Percentiles rank a stretch among this genome's conserved stretches.
Evolutionary conservation across 768 basidiomycete genomes (phyloP).

Genomic region (Amanita thiersii): DNA sequence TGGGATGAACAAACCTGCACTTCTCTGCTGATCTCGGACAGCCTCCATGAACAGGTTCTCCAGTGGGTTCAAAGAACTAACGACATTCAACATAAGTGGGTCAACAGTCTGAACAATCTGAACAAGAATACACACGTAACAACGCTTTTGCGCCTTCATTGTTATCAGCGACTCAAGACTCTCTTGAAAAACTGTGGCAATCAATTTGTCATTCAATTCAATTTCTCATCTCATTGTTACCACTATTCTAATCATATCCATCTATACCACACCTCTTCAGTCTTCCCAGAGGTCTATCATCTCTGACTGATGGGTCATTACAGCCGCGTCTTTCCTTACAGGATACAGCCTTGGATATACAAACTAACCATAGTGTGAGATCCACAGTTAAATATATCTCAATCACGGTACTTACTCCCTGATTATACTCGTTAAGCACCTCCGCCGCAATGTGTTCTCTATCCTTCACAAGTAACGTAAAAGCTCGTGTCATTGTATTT

Average conservation of each 20-base stretch:
- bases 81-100: neutral
- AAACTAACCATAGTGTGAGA: too few relatives aligned
- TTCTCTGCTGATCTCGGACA: conserved; percentile 5
- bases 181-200: neutral
- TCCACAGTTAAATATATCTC: conserved; percentile 8
- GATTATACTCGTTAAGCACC: conserved; percentile 79
- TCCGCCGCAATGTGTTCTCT: conserved; percentile 67
- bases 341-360: conserved; percentile 78
- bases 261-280: too few relatives aligned
- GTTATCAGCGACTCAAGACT: neutral
- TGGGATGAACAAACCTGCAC: conserved; percentile 22
- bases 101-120: neutral
- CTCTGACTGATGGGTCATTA: conserved; percentile 84
- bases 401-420: conserved; percentile 66
- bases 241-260: too few relatives aligned
- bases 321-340: conserved; percentile 66
- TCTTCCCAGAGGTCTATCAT: conserved; percentile 55
- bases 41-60: conserved; percentile 6
- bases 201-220: too few relatives aligned
- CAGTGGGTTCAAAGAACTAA: conserved; percentile 11
- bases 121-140: conserved; percentile 15
- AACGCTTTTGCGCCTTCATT: conserved; percentile 8
- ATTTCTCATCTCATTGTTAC: too few relatives aligned
- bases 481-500: conserved; percentile 43
- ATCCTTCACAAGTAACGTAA: conserved; percentile 65